These are phyloP conservation scores for Penicillium expansum DNA, from an alignment of 2,329 filamentous ascomycete species.

Conservation along the genomic window DNA sequence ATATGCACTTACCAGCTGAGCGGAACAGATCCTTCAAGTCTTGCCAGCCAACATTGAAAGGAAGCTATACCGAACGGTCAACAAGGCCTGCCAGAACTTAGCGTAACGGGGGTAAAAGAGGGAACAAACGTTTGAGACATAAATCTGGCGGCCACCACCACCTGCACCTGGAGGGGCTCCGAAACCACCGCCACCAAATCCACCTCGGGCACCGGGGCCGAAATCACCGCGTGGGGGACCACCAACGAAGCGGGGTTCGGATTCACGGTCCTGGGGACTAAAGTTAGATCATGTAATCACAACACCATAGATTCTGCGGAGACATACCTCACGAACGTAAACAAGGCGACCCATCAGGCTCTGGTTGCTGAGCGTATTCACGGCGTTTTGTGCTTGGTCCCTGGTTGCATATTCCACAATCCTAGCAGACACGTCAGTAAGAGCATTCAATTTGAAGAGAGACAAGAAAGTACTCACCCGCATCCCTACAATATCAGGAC, in stretches of 20 bases:
- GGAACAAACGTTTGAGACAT: slow-evolving; percentile 92
- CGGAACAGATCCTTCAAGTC: slow-evolving; percentile 98
- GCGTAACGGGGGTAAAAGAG: slow-evolving; percentile 25
- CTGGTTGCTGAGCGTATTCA: slow-evolving; percentile 97
- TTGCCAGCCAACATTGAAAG: slow-evolving; percentile 97
- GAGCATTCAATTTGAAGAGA: background rate
- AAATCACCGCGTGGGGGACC: slow-evolving; percentile 66
- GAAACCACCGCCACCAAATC: slow-evolving; percentile 45
- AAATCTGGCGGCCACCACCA: slow-evolving; percentile 82
- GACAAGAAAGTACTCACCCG: slow-evolving; percentile 68
- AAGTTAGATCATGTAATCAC: background rate
- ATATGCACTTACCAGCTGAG: slow-evolving; percentile 75
- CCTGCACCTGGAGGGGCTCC: slow-evolving; percentile 37
- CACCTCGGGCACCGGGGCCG: slow-evolving; percentile 42
- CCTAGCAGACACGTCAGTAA: slow-evolving; percentile 50
- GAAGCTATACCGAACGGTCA: slow-evolving; percentile 62
- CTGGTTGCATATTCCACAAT: slow-evolving; percentile 99
- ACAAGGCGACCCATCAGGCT: slow-evolving; percentile 98
- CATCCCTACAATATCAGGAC: slow-evolving; percentile 95
- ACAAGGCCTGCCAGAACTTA: slow-evolving; percentile 17
- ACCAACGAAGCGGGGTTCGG: slow-evolving; percentile 91
- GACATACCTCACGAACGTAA: slow-evolving; percentile 87
- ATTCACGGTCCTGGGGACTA: slow-evolving; percentile 79
- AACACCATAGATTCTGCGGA: background rate
- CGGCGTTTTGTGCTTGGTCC: slow-evolving; percentile 97